Base-by-base conservation (phyloP, 1,284 basidiomycete species). In the Fomitopsis betulina region DNA sequence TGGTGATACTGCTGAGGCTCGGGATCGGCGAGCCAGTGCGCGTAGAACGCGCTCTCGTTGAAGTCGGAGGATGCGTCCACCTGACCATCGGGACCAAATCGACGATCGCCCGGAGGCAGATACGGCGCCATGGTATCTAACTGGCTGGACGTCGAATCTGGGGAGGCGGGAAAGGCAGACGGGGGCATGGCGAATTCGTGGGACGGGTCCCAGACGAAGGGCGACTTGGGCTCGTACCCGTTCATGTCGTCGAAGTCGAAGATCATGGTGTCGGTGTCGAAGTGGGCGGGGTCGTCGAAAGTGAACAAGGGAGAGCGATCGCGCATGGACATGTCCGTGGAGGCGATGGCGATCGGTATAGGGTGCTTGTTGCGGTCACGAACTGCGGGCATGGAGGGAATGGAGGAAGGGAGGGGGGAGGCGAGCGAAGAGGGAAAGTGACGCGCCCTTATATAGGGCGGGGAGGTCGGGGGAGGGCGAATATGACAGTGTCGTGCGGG, bases 181-280 rank as follows among this genome's bases (percentile, higher is more conserved):
- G 49, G 35, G 30, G 67, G 67, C 54, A 70, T 67, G 55, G 60
- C 60, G 58, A 66, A 64, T 53, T 66, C 62, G 59, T 64, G 55
- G 32, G 59, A 52, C 2, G 67, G 50, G 38, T 72, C 82, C 83
- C 83, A 85, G 19, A 75, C 68, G 64, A 72, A 70, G 58, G 71
- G 60, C 21, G 66, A 60, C 62, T 70, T 70, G 54, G 70, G 49
- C 49, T 74, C 67, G 25, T 73, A 70, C 55, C 70, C 68, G 62
- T 73, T 69, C 56, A 72, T 65, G 60, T 85, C 83, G 67, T 90
- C 87, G 69, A 89, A 76, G 63, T 89, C 85, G 72, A 87, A 86
- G 71, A 89, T 80, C 76, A 87, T 78, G 62, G 81, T 79, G 71
- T 85, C 73, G 56, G 64, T 56, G 39, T 70, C 62, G 61, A 72